Percentiles rank a stretch among this genome's conserved stretches.
These are phyloP conservation scores for Penstemon newberryi DNA, from an alignment of 257 asterid genomes.

Conservation along the genomic window DNA sequence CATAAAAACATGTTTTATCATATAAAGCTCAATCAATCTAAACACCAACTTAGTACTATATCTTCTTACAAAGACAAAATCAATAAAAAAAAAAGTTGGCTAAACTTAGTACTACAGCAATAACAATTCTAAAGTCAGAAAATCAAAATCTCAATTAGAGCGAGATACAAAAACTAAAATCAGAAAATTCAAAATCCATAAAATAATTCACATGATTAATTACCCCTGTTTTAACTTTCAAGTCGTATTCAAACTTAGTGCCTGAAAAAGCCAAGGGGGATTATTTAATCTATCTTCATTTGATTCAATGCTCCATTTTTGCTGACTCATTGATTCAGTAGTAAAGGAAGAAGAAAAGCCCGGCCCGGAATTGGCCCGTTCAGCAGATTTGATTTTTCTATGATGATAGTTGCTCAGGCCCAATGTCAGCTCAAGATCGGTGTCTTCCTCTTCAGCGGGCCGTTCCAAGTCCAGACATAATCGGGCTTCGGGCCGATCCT, in stretches of 20 bases:
- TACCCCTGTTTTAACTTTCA: conserved; percentile 19
- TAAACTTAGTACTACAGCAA: too few species aligned
- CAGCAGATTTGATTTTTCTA: conserved; percentile 36
- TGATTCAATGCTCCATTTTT: conserved; percentile 27
- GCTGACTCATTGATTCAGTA: not conserved
- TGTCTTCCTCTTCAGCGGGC: conserved; percentile 33
- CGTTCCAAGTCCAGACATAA: conserved; percentile 34
- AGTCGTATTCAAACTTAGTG: conserved; percentile 63
- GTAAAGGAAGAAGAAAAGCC: conserved; percentile 70
- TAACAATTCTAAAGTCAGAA: too few species aligned
- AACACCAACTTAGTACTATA: too few species aligned
- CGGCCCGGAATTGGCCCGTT: conserved; percentile 47
- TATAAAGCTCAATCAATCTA: too few species aligned
- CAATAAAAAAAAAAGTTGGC: too few species aligned
- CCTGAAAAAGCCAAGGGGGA: conserved; percentile 84
- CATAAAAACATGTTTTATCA: too few species aligned
- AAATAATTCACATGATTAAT: conserved; percentile 37
- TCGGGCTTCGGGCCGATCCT: conserved; percentile 24
- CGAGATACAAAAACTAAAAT: not conserved
- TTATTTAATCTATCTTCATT: conserved; percentile 53
- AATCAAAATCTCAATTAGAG: too few species aligned
- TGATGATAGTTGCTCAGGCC: conserved; percentile 53
- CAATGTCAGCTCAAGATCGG: conserved; percentile 81
- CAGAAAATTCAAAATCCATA: conserved; percentile 11
- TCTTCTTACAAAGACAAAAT: too few species aligned